Conservation (phyloP, 2,329 filamentous ascomycete genomes). For the Epichloe amarillans region DNA sequence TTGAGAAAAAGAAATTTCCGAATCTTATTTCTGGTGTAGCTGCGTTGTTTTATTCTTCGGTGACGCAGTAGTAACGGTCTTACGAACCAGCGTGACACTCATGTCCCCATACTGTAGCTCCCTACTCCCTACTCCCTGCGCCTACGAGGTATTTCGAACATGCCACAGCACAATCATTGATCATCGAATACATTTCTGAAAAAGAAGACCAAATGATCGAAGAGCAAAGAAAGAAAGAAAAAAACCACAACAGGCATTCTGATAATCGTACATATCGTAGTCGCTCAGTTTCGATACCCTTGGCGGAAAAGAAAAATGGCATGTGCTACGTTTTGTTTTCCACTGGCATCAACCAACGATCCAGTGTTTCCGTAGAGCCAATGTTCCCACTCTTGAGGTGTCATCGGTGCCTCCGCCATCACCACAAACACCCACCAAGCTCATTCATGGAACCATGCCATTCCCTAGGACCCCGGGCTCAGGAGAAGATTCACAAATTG, state of each 20-base stretch:
- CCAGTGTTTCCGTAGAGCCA: no score
- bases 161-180: neutral
- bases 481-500: neutral
- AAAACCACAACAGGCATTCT: conserved; percentile 6
- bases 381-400: neutral
- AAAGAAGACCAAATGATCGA: neutral
- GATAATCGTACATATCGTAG: conserved; percentile 10
- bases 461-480: neutral
- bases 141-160: no score
- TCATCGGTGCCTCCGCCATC: neutral
- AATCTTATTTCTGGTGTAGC: no score
- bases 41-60: no score
- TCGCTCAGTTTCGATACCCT: conserved; percentile 1
- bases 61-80: no score
- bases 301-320: neutral
- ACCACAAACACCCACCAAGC: neutral
- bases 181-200: neutral
- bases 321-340: neutral
- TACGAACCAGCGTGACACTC: no score
- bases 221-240: conserved; percentile 1
- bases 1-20: no score
- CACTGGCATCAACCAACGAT: neutral
- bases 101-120: no score
- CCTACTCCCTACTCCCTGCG: no score
- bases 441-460: neutral